phyloP scores from a whole-genome alignment of 1,284 basidiomycete genomes.

The Ustilago trichophora region DNA sequence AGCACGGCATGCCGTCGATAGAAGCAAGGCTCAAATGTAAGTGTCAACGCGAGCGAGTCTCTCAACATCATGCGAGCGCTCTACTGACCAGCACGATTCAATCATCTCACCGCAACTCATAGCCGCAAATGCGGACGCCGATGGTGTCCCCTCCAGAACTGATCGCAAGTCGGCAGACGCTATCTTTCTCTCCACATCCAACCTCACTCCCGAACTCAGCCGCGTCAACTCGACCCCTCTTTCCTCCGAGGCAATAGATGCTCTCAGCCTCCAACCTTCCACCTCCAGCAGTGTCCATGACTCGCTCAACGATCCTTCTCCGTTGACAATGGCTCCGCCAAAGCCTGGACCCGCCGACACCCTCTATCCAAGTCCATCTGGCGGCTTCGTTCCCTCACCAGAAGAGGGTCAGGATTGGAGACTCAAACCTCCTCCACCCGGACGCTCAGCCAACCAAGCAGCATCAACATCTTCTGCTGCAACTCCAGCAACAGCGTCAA shows the following conservation, averaged over 20 bases:
- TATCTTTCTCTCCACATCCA: conserved; percentile 29
- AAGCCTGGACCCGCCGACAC: conserved; percentile 48
- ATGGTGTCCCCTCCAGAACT: conserved; percentile 4
- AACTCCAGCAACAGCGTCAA: not conserved
- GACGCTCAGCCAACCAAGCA: conserved; percentile 10
- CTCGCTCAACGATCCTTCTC: conserved; percentile 19
- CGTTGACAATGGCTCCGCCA: conserved; percentile 41
- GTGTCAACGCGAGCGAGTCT: not conserved
- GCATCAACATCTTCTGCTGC: not conserved
- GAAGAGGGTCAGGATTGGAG: conserved; percentile 54
- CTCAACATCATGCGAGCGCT: not conserved
- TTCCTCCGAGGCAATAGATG: conserved; percentile 21
- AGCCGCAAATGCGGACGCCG: conserved; percentile 32
- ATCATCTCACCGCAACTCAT: not conserved
- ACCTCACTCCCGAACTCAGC: conserved; percentile 28
- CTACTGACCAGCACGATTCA: not conserved
- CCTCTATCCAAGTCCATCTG: conserved; percentile 53
- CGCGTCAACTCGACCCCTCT: conserved; percentile 45
- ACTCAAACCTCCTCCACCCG: conserved; percentile 48
- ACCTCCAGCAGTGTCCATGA: conserved; percentile 3
- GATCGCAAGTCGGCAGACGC: conserved; percentile 47
- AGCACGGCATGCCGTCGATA: conserved; percentile 29
- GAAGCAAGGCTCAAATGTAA: conserved; percentile 35
- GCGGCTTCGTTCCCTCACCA: conserved; percentile 53
- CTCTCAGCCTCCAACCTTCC: conserved; percentile 19